phyloP scores from a whole-genome alignment of 192 early-diverging fungal species.

The Borealophlyctis nickersoniae region DNA sequence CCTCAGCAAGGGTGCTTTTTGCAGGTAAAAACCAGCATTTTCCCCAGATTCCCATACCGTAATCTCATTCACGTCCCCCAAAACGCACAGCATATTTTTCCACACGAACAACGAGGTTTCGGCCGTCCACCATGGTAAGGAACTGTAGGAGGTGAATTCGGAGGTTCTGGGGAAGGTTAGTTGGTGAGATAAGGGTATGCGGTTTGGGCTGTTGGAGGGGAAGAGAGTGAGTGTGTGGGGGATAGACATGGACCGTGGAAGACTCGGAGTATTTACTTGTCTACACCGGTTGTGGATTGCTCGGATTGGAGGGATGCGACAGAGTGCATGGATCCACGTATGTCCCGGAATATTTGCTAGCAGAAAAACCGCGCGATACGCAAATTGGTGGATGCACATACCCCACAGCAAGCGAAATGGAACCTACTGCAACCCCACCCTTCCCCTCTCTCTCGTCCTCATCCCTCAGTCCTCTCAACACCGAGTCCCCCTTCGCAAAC shows the following conservation, averaged over 20 bases:
- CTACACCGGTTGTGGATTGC: background rate
- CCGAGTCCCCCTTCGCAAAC: background rate
- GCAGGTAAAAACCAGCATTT: background rate
- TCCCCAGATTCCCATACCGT: conserved; percentile 34
- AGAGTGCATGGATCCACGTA: background rate
- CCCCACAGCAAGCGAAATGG: background rate
- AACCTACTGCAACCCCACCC: background rate
- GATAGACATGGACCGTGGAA: too few relatives aligned
- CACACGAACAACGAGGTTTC: conserved; percentile 51
- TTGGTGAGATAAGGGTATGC: conserved; percentile 8
- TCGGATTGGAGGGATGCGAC: background rate
- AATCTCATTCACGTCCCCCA: conserved; percentile 74
- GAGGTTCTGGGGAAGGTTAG: background rate
- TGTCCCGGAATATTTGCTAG: background rate
- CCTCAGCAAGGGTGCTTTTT: conserved; percentile 1
- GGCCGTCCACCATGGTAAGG: conserved; percentile 37
- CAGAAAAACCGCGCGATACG: background rate
- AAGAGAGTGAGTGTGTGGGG: too few relatives aligned
- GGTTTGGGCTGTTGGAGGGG: conserved; percentile 14
- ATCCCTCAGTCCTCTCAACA: background rate
- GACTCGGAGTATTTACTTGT: background rate
- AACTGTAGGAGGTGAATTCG: conserved; percentile 59
- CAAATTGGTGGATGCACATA: background rate
- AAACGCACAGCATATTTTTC: conserved; percentile 75
- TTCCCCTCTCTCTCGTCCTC: too few relatives aligned